Evolutionary conservation across 257 asterid species (phyloP).

Genomic region (Solanum gracilifrons): DNA sequence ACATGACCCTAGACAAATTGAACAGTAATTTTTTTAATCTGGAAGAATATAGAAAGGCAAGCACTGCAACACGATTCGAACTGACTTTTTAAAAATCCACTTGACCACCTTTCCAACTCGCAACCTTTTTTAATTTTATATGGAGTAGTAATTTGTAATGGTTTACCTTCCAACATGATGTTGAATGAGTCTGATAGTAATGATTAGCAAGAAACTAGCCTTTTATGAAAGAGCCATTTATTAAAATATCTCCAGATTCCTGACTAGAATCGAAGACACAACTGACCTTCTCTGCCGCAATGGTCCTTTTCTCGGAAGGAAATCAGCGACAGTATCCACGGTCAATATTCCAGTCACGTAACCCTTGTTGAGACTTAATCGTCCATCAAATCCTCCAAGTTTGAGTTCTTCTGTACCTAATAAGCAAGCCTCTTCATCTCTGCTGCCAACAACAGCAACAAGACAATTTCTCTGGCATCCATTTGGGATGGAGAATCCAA

Average conservation of each 20-base stretch:
- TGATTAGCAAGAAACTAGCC: neutral
- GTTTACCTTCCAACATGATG: neutral
- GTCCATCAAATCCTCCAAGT: slow-evolving; percentile 54
- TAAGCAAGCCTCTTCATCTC: slow-evolving; percentile 37
- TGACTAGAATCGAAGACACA: neutral
- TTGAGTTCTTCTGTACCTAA: slow-evolving; percentile 55
- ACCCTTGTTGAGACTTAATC: slow-evolving; percentile 55
- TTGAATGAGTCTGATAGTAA: neutral
- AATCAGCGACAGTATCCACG: slow-evolving; percentile 85
- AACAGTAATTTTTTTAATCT: neutral
- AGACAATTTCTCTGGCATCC: slow-evolving; percentile 83
- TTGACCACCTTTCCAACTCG: neutral
- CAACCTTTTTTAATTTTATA: neutral
- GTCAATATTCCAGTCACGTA: slow-evolving; percentile 81
- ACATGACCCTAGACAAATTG: neutral
- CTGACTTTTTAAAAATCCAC: neutral
- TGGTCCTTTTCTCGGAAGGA: slow-evolving; percentile 88
- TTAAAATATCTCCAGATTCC: neutral
- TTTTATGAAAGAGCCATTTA: neutral
- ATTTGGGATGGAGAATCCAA: slow-evolving; percentile 76
- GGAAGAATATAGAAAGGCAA: neutral
- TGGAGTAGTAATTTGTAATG: neutral
- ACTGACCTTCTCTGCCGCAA: slow-evolving; percentile 70
- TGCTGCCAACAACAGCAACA: slow-evolving; percentile 61
- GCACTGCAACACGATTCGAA: neutral